Conservation (phyloP, 1,139 yeast genomes). For the Diutina rugosa region DNA sequence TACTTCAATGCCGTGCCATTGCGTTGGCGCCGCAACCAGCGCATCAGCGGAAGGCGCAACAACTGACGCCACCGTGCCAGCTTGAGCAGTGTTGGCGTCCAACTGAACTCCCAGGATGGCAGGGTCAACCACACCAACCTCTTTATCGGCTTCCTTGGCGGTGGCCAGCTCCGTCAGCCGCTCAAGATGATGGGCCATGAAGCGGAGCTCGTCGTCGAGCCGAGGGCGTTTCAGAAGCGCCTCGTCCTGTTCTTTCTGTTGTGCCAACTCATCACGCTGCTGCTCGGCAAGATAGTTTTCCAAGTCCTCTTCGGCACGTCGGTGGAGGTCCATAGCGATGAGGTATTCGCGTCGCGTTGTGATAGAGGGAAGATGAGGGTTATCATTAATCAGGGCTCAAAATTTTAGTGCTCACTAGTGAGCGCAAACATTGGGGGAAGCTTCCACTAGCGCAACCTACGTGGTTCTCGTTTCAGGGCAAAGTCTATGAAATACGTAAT, state of each 20-base stretch:
- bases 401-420: no score
- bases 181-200: not conserved
- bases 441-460: no score
- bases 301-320: conserved; percentile 1
- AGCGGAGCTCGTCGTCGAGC: conserved; percentile 1
- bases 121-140: not conserved
- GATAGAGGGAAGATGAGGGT: not conserved
- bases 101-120: not conserved
- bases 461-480: no score
- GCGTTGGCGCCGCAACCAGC: not conserved
- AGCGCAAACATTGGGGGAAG: no score
- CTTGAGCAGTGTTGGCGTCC: not conserved
- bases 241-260: not conserved
- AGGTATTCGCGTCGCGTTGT: not conserved
- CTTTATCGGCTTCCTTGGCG: not conserved
- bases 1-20: conserved; percentile 2
- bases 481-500: no score
- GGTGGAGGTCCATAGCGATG: conserved; percentile 1
- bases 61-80: not conserved
- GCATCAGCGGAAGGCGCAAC: not conserved
- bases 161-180: not conserved
- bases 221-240: not conserved
- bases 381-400: not conserved
- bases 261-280: not conserved
- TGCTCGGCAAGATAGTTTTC: conserved; percentile 1